Percentiles rank a stretch among this genome's conserved stretches.
These are phyloP conservation scores for Papilionanthe hybrid DNA, from an alignment of 116 monocot genomes.

Conservation along the genomic window DNA sequence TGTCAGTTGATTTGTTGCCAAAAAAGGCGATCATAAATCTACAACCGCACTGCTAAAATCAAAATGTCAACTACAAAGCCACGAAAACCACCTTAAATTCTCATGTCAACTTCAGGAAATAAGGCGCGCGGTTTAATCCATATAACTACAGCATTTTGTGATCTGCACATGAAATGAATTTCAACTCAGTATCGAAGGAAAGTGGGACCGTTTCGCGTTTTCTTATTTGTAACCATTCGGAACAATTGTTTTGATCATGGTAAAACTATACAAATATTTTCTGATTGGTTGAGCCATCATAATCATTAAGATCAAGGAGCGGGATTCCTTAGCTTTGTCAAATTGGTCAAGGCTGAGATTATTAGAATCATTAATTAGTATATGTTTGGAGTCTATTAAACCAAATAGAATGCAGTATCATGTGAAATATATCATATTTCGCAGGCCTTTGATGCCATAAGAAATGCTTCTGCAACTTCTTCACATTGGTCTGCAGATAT, in stretches of 20 bases:
- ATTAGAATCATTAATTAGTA: constrained; percentile 1
- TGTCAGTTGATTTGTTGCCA: too few relatives aligned
- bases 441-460: constrained; percentile 35
- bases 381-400: constrained; percentile 37
- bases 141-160: too few relatives aligned
- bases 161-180: too few relatives aligned
- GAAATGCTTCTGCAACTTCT: constrained; percentile 41
- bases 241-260: not conserved
- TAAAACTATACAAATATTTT: not conserved
- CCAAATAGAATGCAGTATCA: constrained; percentile 57
- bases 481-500: constrained; percentile 40
- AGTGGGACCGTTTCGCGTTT: too few relatives aligned
- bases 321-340: not conserved
- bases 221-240: too few relatives aligned
- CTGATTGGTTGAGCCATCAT: not conserved
- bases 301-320: not conserved
- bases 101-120: too few relatives aligned
- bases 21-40: too few relatives aligned
- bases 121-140: too few relatives aligned
- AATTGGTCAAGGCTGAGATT: not conserved
- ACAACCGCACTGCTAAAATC: too few relatives aligned
- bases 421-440: constrained; percentile 53
- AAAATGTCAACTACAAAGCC: too few relatives aligned
- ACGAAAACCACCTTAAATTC: too few relatives aligned
- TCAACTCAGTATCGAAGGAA: too few relatives aligned